A percentile compares a stretch with the other conserved stretches of the same genome.
Conservation (phyloP, 257 asterid species). For the Cinchona pubescens region DNA sequence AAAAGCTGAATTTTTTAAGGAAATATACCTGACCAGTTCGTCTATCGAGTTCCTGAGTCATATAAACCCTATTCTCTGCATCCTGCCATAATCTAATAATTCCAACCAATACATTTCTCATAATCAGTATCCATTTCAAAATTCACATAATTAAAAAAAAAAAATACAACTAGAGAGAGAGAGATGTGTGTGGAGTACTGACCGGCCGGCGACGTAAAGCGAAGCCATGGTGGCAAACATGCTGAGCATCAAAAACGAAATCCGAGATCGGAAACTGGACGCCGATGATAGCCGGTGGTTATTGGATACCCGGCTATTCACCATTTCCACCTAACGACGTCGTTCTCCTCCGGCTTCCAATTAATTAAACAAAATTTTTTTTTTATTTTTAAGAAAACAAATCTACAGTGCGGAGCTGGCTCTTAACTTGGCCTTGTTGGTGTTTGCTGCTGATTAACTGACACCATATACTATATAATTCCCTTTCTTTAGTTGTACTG, state of each 20-base stretch:
- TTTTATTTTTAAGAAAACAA: no score
- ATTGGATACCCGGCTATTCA: slow-evolving; percentile 59
- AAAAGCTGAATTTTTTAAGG: neutral
- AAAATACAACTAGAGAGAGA: neutral
- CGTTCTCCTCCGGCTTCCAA: slow-evolving; percentile 1
- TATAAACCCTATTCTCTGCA: slow-evolving; percentile 54
- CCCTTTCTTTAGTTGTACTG: no score
- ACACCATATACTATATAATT: no score
- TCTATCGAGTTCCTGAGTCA: slow-evolving; percentile 58
- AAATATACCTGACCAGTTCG: slow-evolving; percentile 66
- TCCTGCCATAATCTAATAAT: slow-evolving; percentile 83
- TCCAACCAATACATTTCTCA: slow-evolving; percentile 4
- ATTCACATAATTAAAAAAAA: neutral
- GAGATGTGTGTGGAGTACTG: neutral
- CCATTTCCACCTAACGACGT: slow-evolving; percentile 27
- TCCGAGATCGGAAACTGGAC: slow-evolving; percentile 53
- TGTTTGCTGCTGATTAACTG: no score
- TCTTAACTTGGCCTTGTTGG: no score
- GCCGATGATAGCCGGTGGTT: slow-evolving; percentile 46
- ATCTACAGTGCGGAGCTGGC: no score
- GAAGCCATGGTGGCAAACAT: slow-evolving; percentile 88
- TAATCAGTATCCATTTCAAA: neutral
- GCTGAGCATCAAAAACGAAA: slow-evolving; percentile 55
- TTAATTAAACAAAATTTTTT: no score
- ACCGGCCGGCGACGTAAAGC: slow-evolving; percentile 75